phyloP scores from a whole-genome alignment of 169 alveolate species.

The Condylostoma magnum region DNA sequence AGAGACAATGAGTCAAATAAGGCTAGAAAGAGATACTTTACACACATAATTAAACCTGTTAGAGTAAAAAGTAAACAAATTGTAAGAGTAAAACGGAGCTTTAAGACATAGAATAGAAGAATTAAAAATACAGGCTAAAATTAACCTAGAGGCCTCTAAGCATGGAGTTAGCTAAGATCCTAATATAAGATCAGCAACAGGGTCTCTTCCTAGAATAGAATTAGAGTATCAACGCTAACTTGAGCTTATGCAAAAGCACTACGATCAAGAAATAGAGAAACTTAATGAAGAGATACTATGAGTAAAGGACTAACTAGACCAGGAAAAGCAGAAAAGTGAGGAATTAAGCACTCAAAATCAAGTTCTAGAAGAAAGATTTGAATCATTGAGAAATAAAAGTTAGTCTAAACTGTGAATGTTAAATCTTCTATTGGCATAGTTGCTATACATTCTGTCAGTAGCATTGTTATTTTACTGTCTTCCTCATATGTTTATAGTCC shows the following conservation, averaged over 20 bases:
- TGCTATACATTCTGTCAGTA: conserved; percentile 23
- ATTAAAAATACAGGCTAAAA: conserved; percentile 7
- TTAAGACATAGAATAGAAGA: conserved; percentile 22
- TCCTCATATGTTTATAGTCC: not conserved
- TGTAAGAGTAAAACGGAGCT: not conserved
- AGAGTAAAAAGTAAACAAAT: conserved; percentile 11
- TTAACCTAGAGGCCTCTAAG: conserved; percentile 25
- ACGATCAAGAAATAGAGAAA: conserved; percentile 19
- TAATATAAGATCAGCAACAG: conserved; percentile 24
- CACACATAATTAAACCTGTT: conserved; percentile 3
- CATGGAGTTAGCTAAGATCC: not conserved
- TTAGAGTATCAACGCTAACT: conserved; percentile 15
- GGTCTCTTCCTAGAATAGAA: conserved; percentile 23
- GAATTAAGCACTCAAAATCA: not conserved
- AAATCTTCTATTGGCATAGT: conserved; percentile 23
- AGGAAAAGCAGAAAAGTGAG: conserved; percentile 23
- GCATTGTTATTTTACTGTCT: not conserved
- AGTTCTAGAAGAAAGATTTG: conserved; percentile 6
- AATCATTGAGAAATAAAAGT: not conserved
- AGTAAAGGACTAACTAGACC: conserved; percentile 12
- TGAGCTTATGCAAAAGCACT: not conserved
- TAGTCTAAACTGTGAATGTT: too few relatives aligned
- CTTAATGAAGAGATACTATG: conserved; percentile 30
- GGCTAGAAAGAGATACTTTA: conserved; percentile 25
- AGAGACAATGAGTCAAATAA: conserved; percentile 3